Evolutionary conservation across 2,329 filamentous ascomycete species (phyloP), one percentile per base, ranked within the genome.

Genomic region (Aspergillus candidus): DNA sequence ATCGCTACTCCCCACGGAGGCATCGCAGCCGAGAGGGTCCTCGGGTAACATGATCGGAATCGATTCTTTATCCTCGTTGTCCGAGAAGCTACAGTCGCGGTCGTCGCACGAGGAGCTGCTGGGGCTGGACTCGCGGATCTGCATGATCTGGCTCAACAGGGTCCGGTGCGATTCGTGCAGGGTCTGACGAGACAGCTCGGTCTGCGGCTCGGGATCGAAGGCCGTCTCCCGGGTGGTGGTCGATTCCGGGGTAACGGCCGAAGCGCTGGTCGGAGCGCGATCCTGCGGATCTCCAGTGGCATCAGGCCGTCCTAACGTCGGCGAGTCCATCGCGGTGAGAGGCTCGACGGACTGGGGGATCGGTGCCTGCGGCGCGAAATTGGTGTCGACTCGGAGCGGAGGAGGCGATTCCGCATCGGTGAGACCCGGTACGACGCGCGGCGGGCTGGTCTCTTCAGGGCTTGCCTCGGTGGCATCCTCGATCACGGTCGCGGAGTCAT

Each of bases 131-230:
- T 71, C 68, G 14, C 73, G 70, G 51, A 75, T 69, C 36, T 67
- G 65, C 67, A 72, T 72, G 22, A 76, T 73, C 34, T 75, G 72
- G 41, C 60, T 70, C 14, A 75, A 55, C 6, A 76, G 55, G n/a
- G 70, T 69, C 32, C 65, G 61, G 40, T 71, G 65, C 17, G 63
- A 61, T 7, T 52, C 35, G 43, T 59, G 57, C 14, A 59, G 38
- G 12, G 62, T 58, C 22, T 60, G 55, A 44, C 54, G 60, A 44
- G 54, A 75, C 67, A 66, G 52, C n/a, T 81, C 77, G 1, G 75
- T 78, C 59, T 88, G 84, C 15, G 81, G 75, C 53, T 88, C 84
- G n/a, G 73, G 75, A 52, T 89, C 86, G 53, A 88, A 86, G 27
- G 65, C 61, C 4, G 71, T 74, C 31, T 64, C 64, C 55, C 86